These are phyloP conservation scores for Escallonia rubra DNA, from an alignment of 129 eudicot genomes.

Conservation along the genomic window DNA sequence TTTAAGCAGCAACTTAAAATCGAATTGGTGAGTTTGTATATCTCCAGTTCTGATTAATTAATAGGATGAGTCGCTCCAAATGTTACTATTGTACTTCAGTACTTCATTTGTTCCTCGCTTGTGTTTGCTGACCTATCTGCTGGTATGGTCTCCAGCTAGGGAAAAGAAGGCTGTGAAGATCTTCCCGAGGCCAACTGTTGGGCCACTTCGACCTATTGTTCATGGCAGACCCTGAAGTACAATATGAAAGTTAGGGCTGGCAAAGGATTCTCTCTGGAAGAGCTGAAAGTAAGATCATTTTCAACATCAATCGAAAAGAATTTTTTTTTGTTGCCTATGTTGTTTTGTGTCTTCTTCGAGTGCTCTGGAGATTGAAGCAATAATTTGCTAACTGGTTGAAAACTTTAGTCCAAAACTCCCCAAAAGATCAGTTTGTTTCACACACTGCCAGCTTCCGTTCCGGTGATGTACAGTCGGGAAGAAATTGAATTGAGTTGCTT, in stretches of 20 bases:
- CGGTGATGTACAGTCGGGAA: too few species aligned
- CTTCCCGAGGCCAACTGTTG: slow-evolving; percentile 82
- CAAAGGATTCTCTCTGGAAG: slow-evolving; percentile 78
- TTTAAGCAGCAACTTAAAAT: too few species aligned
- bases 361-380: too few species aligned
- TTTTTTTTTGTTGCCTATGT: background rate
- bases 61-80: background rate
- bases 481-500: too few species aligned
- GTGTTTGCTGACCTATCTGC: too few species aligned
- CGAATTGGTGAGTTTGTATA: slow-evolving; percentile 42
- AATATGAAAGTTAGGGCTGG: slow-evolving; percentile 87
- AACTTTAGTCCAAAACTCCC: too few species aligned
- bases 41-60: background rate
- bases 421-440: too few species aligned
- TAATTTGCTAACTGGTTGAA: too few species aligned
- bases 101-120: too few species aligned
- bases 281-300: slow-evolving; percentile 45
- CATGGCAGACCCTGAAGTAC: slow-evolving; percentile 78
- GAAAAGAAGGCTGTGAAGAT: slow-evolving; percentile 82
- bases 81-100: background rate
- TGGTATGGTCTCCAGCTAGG: slow-evolving; percentile 69
- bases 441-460: too few species aligned
- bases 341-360: too few species aligned
- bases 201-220: slow-evolving; percentile 76
- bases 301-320: background rate